A percentile compares a stretch with the other conserved stretches of the same genome.
Evolutionary conservation across 1,139 yeast genomes (phyloP).

Genomic region (Diutina mesorugosa): DNA sequence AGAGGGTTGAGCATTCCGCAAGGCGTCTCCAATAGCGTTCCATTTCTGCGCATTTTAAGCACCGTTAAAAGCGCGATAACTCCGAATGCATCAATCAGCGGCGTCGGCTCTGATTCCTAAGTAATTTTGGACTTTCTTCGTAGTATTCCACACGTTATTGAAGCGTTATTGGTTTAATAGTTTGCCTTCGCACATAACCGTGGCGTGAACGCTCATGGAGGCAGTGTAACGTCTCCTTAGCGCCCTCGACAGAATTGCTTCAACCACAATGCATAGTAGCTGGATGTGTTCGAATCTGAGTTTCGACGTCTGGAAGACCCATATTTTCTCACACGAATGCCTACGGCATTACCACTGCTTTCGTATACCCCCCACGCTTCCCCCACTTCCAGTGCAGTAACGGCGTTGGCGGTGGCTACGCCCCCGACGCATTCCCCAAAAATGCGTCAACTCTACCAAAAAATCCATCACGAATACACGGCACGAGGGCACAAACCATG

Average conservation of each 20-base stretch:
- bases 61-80: background rate
- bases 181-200: background rate
- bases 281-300: no score
- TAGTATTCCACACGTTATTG: background rate
- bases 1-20: background rate
- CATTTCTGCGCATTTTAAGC: background rate
- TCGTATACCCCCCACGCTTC: background rate
- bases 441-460: background rate
- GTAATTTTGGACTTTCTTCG: background rate
- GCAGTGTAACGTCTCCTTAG: background rate
- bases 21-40: background rate
- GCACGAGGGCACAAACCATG: background rate
- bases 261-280: no score
- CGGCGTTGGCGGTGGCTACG: background rate
- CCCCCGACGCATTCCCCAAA: background rate
- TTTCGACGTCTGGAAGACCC: no score
- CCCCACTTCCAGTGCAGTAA: background rate
- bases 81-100: background rate
- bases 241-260: background rate
- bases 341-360: no score
- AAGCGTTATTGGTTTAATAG: background rate
- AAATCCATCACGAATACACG: background rate
- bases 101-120: background rate
- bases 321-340: no score
- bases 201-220: background rate